phyloP scores from a whole-genome alignment of 2,329 filamentous ascomycete genomes.

The Geosmithia flava region DNA sequence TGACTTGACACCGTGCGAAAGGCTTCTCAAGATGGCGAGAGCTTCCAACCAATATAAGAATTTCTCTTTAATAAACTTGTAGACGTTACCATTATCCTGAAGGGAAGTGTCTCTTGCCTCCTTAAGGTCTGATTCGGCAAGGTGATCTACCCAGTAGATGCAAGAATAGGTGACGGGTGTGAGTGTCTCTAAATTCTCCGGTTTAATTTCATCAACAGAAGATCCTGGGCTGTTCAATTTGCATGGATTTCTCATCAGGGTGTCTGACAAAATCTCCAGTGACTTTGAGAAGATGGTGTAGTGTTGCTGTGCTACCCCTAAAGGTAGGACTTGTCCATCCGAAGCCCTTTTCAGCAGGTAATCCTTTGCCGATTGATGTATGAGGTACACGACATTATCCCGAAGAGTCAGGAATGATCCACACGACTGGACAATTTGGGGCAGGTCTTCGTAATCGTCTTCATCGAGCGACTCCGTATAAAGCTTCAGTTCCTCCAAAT shows the following conservation, averaged over 20 bases:
- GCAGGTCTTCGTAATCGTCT: constrained; percentile 6
- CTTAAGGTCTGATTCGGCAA: constrained; percentile 3
- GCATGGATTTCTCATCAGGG: constrained; percentile 22
- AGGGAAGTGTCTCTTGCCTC: not conserved
- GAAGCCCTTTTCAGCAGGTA: constrained; percentile 14
- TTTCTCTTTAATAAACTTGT: constrained; percentile 18
- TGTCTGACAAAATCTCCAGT: constrained; percentile 13
- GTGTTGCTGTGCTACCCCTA: constrained; percentile 12
- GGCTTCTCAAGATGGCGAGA: constrained; percentile 15
- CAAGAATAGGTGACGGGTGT: constrained; percentile 6
- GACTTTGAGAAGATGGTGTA: constrained; percentile 18
- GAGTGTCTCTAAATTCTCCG: constrained; percentile 7
- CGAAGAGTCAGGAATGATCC: constrained; percentile 25
- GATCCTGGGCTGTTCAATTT: constrained; percentile 8
- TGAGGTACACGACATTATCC: constrained; percentile 16
- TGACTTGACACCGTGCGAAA: not conserved
- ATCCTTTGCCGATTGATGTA: constrained; percentile 31
- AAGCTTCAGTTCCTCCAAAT: constrained; percentile 14
- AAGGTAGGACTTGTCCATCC: constrained; percentile 16
- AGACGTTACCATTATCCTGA: not conserved
- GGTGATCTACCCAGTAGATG: constrained; percentile 9
- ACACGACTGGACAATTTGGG: constrained; percentile 17
- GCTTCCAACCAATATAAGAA: constrained; percentile 30
- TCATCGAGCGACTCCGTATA: constrained; percentile 7
- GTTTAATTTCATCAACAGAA: constrained; percentile 3